These are phyloP conservation scores for Rhipidocladum racemiflorum DNA, from an alignment of 176 grass and related monocot genomes.

Conservation along the genomic window DNA sequence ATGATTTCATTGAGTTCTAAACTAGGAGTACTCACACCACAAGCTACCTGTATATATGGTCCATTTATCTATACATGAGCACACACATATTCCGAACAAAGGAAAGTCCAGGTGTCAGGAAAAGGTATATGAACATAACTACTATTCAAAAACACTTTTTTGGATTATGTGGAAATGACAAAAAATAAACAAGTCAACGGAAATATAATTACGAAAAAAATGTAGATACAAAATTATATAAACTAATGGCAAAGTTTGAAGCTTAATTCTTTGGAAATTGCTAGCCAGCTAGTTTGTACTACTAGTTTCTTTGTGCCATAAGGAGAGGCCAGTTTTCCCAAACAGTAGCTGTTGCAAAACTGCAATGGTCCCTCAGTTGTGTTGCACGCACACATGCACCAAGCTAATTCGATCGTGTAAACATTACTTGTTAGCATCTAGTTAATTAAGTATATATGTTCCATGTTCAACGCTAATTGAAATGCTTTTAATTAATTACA, in stretches of 20 bases:
- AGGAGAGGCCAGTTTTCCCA: too few relatives aligned
- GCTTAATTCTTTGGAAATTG: not conserved
- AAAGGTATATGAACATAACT: not conserved
- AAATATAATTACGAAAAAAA: not conserved
- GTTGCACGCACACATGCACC: not conserved
- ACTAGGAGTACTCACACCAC: not conserved
- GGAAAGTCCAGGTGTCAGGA: slow-evolving; percentile 12
- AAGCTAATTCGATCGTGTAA: not conserved
- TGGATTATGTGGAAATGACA: not conserved
- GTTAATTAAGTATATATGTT: not conserved
- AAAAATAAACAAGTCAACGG: not conserved
- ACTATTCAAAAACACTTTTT: slow-evolving; percentile 17
- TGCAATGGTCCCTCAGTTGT: not conserved
- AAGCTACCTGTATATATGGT: not conserved
- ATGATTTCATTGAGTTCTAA: slow-evolving; percentile 39
- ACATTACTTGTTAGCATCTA: not conserved
- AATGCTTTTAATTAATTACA: not conserved
- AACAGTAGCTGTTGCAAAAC: not conserved
- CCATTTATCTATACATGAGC: not conserved
- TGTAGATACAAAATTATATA: not conserved
- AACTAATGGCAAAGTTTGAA: not conserved
- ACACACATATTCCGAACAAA: slow-evolving; percentile 8
- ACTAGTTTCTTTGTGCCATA: too few relatives aligned
- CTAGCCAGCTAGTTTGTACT: too few relatives aligned
- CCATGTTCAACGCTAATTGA: not conserved